Base-by-base conservation (phyloP, 1,284 basidiomycete species). In the Ustilago nuda region DNA sequence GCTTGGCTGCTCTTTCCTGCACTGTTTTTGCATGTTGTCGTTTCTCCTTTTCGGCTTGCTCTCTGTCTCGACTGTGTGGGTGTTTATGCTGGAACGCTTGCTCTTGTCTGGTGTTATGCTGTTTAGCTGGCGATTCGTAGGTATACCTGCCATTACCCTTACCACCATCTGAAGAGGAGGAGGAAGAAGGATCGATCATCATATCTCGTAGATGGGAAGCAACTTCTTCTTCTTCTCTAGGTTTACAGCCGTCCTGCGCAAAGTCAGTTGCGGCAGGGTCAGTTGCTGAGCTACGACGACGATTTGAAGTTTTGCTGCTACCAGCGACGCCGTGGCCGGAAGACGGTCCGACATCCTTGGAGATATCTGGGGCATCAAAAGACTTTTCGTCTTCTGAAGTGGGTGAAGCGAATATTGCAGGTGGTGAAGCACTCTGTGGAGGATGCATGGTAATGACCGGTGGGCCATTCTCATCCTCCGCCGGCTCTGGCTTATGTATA, bases 371-470 rank as follows among this genome's bases (percentile, higher is more conserved):
- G 12, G 39, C 27, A 15, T 33, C 56, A 27, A 45, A 45, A 11
- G 55, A 30, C 11, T 57, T 12, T 15, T 39, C 54, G 2, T 50
- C 48, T 19, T 67, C 57, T 4, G 65, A 72, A 3, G 35, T 33
- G 11, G 61, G 71, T 7, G 70, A 72, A 30, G 53, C 57, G 36
- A 67, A 56, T 46, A 72, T 45, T 12, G 63, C 64, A 11, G 61
- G 65, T 5, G 60, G 64, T 3, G 61, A 63, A 0, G 54, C 64
- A 35, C 55, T 56, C 37, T 51, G 65, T 4, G 71, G 71, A 3
- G 65, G 68, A 2, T 68, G 61, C 60, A 51, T 67, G 5, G 70
- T 72, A 61, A 72, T 68, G 7, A 65, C 48, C 0, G 61, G 65
- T 8, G 57, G 60, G 8, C 53, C 61, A 7, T 48, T 33, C 8